Conservation (phyloP, 1,139 yeast genomes). For the Kluyveromyces sp. region DNA sequence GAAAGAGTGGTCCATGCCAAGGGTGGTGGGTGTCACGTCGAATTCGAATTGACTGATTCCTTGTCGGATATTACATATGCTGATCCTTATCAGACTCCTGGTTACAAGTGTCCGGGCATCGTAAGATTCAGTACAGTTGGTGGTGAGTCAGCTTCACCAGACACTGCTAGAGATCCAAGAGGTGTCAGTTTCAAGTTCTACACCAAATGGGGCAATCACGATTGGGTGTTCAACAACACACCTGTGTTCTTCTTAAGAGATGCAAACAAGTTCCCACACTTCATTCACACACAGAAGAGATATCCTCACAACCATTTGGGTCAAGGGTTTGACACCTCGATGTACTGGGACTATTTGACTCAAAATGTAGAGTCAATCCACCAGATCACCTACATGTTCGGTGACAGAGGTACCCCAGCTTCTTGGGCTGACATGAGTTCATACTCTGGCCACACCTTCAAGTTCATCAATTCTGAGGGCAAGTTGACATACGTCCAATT, state of each 20-base stretch:
- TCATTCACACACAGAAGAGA: constrained; percentile 85
- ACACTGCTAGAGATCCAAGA: constrained; percentile 85
- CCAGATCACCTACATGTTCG: constrained; percentile 56
- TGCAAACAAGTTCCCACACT: constrained; percentile 81
- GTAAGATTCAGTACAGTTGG: constrained; percentile 86
- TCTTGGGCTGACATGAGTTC: constrained; percentile 63
- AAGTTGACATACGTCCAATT: constrained; percentile 62
- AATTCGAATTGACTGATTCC: constrained; percentile 76
- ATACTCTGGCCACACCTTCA: constrained; percentile 71
- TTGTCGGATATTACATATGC: constrained; percentile 67
- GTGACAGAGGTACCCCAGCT: constrained; percentile 70
- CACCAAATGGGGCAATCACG: constrained; percentile 84
- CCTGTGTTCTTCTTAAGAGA: constrained; percentile 84
- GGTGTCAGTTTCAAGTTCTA: constrained; percentile 79
- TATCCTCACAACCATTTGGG: constrained; percentile 46
- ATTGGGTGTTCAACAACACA: constrained; percentile 85
- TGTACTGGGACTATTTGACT: constrained; percentile 64
- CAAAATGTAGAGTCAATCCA: constrained; percentile 58
- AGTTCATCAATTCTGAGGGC: constrained; percentile 59
- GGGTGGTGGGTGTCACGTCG: constrained; percentile 83
- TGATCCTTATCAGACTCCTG: constrained; percentile 61
- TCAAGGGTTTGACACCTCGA: constrained; percentile 40
- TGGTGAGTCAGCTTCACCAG: constrained; percentile 80
- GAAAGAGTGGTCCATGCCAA: constrained; percentile 89
- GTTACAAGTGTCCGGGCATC: constrained; percentile 68